These are phyloP conservation scores for Solioccasus polychromus DNA, from an alignment of 768 basidiomycete genomes.

Conservation along the genomic window DNA sequence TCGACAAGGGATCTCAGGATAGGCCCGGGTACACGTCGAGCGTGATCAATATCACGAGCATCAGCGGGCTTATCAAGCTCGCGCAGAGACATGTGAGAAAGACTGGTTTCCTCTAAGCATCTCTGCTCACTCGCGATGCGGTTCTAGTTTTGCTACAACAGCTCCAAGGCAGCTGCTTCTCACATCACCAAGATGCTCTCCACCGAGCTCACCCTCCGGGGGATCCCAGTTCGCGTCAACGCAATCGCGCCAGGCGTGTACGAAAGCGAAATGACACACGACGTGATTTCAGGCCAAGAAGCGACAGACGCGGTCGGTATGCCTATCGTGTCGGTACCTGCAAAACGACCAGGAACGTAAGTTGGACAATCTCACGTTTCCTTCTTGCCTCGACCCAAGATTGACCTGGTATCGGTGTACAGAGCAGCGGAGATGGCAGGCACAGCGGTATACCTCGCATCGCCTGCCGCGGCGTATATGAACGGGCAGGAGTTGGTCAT, in stretches of 20 bases:
- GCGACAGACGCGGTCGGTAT: slow-evolving; percentile 55
- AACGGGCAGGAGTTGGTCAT: slow-evolving; percentile 78
- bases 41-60: slow-evolving; percentile 76
- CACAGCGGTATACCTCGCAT: slow-evolving; percentile 72
- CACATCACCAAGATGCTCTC: slow-evolving; percentile 77
- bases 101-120: not conserved
- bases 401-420: slow-evolving; percentile 4
- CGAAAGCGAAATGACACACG: slow-evolving; percentile 72
- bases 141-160: slow-evolving; percentile 75
- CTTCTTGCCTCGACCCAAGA: not conserved
- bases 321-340: slow-evolving; percentile 60
- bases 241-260: slow-evolving; percentile 76
- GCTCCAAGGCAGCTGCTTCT: slow-evolving; percentile 72
- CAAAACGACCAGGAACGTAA: slow-evolving; percentile 62
- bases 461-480: slow-evolving; percentile 68
- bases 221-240: slow-evolving; percentile 67
- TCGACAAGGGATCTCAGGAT: slow-evolving; percentile 69
- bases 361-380: slow-evolving; percentile 26
- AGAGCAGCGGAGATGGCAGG: slow-evolving; percentile 77
- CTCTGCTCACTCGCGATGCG: not conserved
- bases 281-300: slow-evolving; percentile 42
- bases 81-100: slow-evolving; percentile 73
- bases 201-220: slow-evolving; percentile 70
- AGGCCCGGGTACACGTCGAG: slow-evolving; percentile 53
- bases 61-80: slow-evolving; percentile 68